Conservation (phyloP, 2,329 filamentous ascomycete genomes). For the Neopestalotiopsis rosae region DNA sequence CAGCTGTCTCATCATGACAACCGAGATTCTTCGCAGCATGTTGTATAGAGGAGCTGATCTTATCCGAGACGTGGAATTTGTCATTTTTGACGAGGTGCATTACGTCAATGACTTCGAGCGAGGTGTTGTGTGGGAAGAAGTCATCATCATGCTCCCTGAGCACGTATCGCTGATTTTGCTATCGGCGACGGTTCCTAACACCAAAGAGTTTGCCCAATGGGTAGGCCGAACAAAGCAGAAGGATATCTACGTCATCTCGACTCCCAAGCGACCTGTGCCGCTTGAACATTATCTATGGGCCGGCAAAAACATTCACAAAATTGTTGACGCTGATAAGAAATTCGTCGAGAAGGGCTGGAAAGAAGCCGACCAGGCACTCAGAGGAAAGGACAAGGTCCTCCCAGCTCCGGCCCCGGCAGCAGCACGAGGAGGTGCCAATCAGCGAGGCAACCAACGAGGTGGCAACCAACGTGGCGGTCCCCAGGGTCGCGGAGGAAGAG, state of each 20-base stretch:
- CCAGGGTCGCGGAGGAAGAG: slow-evolving; percentile 53
- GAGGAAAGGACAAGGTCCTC: slow-evolving; percentile 75
- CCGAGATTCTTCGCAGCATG: slow-evolving; percentile 97
- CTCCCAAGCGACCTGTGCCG: slow-evolving; percentile 91
- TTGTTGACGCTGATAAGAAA: slow-evolving; percentile 89
- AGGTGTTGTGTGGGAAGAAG: slow-evolving; percentile 98
- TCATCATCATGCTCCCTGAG: slow-evolving; percentile 98
- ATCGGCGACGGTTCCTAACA: slow-evolving; percentile 96
- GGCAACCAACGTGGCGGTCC: slow-evolving; percentile 53
- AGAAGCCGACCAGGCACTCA: slow-evolving; percentile 81
- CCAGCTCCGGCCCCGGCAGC: slow-evolving; percentile 39
- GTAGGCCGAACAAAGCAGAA: slow-evolving; percentile 98
- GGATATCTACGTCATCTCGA: slow-evolving; percentile 98
- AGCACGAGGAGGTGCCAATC: slow-evolving; percentile 56
- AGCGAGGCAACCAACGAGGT: slow-evolving; percentile 55
- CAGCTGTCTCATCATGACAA: slow-evolving; percentile 99
- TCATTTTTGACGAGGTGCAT: slow-evolving; percentile 98
- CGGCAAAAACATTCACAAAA: slow-evolving; percentile 89
- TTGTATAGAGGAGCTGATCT: slow-evolving; percentile 94
- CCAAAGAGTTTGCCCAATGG: slow-evolving; percentile 97
- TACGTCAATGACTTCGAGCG: slow-evolving; percentile 97
- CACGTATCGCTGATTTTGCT: slow-evolving; percentile 95
- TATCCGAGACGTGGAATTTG: slow-evolving; percentile 96
- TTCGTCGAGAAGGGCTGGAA: slow-evolving; percentile 96
- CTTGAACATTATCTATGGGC: slow-evolving; percentile 97